Conservation (phyloP, 768 basidiomycete genomes). For the Gyrodon lividus region DNA sequence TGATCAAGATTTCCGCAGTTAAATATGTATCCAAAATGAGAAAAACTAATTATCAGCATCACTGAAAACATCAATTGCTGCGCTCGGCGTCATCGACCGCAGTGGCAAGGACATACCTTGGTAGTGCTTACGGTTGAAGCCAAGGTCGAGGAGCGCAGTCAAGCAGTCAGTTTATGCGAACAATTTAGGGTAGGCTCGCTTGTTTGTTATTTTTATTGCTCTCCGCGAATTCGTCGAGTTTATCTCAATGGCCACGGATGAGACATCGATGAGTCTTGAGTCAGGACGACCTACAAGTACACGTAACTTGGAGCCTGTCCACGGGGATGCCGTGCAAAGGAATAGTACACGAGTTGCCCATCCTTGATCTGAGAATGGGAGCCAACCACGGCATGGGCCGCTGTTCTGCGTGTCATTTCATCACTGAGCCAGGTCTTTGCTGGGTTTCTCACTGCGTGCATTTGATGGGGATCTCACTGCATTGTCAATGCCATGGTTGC, state of each 20-base stretch:
- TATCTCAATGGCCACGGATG: too few relatives aligned
- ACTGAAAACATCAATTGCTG: neutral
- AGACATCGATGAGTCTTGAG: too few relatives aligned
- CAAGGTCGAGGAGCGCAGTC: too few relatives aligned
- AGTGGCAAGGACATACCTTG: neutral
- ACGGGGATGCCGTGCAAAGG: too few relatives aligned
- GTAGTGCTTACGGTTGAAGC: neutral
- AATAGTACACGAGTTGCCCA: too few relatives aligned
- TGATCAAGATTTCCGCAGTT: constrained; percentile 8
- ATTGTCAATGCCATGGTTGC: neutral
- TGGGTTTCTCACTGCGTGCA: neutral
- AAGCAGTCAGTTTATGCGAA: neutral
- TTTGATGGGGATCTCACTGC: neutral
- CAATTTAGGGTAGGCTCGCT: neutral
- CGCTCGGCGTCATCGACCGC: neutral
- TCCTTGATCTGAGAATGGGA: too few relatives aligned
- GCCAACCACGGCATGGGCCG: too few relatives aligned
- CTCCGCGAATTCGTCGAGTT: too few relatives aligned
- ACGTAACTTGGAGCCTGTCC: too few relatives aligned
- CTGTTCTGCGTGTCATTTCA: too few relatives aligned
- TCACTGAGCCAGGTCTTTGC: neutral
- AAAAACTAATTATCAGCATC: constrained; percentile 13
- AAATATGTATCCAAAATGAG: constrained; percentile 19
- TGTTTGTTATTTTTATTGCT: neutral
- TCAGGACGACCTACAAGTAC: too few relatives aligned